A percentile compares a stretch with the other conserved stretches of the same genome.
These are phyloP conservation scores for Colletotrichum acutatum DNA, from an alignment of 2,329 filamentous ascomycete genomes.

Conservation along the genomic window DNA sequence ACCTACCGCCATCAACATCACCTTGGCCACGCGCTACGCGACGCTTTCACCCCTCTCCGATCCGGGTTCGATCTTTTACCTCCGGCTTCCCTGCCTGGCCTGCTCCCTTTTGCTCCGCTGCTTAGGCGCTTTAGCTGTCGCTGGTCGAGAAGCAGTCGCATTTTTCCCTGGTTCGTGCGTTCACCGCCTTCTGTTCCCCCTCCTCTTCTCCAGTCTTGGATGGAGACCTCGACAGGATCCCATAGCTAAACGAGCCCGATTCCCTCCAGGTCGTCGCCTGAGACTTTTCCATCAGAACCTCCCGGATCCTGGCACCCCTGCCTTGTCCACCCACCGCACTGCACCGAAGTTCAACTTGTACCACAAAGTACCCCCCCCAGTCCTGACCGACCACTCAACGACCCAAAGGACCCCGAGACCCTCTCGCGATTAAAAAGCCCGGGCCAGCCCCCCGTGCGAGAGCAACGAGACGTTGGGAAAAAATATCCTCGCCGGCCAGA, in stretches of 20 bases:
- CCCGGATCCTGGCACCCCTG: conserved; percentile 35
- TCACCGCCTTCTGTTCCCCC: conserved; percentile 35
- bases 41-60: conserved; percentile 14
- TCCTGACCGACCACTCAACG: conserved; percentile 31
- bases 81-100: conserved; percentile 30
- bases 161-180: conserved; percentile 34
- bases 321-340: conserved; percentile 30
- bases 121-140: conserved; percentile 25
- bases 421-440: conserved; percentile 34
- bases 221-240: conserved; percentile 29
- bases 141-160: conserved; percentile 31
- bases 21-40: background rate
- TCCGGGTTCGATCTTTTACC: conserved; percentile 30
- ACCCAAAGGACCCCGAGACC: conserved; percentile 34
- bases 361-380: conserved; percentile 28
- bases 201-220: conserved; percentile 32
- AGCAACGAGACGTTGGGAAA: conserved; percentile 27
- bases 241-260: conserved; percentile 35
- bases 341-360: background rate
- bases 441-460: conserved; percentile 34
- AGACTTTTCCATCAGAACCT: conserved; percentile 33
- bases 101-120: conserved; percentile 27
- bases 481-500: conserved; percentile 33
- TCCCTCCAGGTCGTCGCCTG: conserved; percentile 30
- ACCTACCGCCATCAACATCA: background rate